phyloP scores from a whole-genome alignment of 2,329 filamentous ascomycete genomes.

The Lasiodiplodia hormozganensis region DNA sequence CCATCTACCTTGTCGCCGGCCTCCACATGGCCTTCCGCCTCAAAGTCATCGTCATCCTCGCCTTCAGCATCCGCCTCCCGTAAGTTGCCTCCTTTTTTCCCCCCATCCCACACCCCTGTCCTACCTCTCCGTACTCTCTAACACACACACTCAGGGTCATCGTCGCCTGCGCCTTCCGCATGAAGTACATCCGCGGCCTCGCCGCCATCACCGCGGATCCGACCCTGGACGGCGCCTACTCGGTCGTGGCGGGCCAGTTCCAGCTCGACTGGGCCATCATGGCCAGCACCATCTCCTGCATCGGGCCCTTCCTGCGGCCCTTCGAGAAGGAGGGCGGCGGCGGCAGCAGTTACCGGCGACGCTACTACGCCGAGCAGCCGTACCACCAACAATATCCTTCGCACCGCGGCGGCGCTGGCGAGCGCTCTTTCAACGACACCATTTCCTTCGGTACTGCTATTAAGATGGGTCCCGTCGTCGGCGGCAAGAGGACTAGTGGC shows the following conservation, averaged over 20 bases:
- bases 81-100: slow-evolving; percentile 1
- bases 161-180: slow-evolving; percentile 36
- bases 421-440: slow-evolving; percentile 12
- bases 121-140: not conserved
- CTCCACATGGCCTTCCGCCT: slow-evolving; percentile 39
- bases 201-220: slow-evolving; percentile 29
- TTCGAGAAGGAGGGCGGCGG: slow-evolving; percentile 36
- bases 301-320: slow-evolving; percentile 43
- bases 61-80: slow-evolving; percentile 42
- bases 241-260: slow-evolving; percentile 42
- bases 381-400: slow-evolving; percentile 22
- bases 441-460: slow-evolving; percentile 12
- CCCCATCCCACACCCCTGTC: not conserved
- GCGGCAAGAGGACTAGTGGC: not conserved
- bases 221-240: slow-evolving; percentile 36
- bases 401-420: not conserved
- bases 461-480: not conserved
- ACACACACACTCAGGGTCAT: slow-evolving; percentile 33
- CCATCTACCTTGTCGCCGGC: slow-evolving; percentile 31
- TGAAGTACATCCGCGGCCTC: slow-evolving; percentile 35
- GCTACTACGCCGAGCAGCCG: slow-evolving; percentile 31
- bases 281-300: slow-evolving; percentile 40
- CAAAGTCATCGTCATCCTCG: slow-evolving; percentile 39
- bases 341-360: slow-evolving; percentile 7
- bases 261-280: slow-evolving; percentile 47